Evolutionary conservation across 805 yeast genomes (phyloP).

Genomic region (Sugiyamaella smithiae): DNA sequence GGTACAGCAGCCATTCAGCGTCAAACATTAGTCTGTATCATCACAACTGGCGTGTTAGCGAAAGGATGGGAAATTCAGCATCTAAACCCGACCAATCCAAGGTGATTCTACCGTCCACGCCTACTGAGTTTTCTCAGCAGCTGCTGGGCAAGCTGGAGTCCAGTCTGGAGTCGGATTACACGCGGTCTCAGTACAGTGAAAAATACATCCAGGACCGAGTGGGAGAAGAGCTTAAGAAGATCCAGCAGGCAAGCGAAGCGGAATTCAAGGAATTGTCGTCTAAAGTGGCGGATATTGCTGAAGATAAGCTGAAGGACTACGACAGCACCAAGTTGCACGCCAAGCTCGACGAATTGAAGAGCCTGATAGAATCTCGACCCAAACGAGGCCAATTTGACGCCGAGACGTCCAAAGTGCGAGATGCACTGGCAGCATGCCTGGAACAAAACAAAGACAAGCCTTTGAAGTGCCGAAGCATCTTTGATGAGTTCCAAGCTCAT

Average conservation of each 20-base stretch:
- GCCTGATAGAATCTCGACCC: constrained; percentile 32
- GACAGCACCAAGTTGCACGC: constrained; percentile 26
- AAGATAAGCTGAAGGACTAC: constrained; percentile 21
- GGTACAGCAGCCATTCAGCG: neutral
- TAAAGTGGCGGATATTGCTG: constrained; percentile 16
- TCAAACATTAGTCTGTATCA: neutral
- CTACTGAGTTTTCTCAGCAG: constrained; percentile 33
- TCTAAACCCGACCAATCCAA: constrained; percentile 17
- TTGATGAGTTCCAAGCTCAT: constrained; percentile 27
- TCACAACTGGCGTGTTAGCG: too few species aligned
- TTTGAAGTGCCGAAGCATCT: constrained; percentile 33
- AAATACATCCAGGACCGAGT: constrained; percentile 36
- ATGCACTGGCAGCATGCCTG: constrained; percentile 32
- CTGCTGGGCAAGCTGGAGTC: constrained; percentile 34
- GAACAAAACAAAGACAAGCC: constrained; percentile 31
- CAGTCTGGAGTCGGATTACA: constrained; percentile 35
- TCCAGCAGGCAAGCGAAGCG: constrained; percentile 31
- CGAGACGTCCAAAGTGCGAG: constrained; percentile 30
- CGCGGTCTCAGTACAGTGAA: constrained; percentile 34
- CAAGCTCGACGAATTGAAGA: constrained; percentile 31
- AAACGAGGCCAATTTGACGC: constrained; percentile 29
- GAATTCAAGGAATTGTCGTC: constrained; percentile 24
- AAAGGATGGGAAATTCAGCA: constrained; percentile 16
- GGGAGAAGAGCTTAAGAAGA: constrained; percentile 32
- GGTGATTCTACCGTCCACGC: constrained; percentile 35